A percentile compares a stretch with the other conserved stretches of the same genome.
Conservation (phyloP, 805 yeast species). For the Saccharomycopsis guyanensis region DNA sequence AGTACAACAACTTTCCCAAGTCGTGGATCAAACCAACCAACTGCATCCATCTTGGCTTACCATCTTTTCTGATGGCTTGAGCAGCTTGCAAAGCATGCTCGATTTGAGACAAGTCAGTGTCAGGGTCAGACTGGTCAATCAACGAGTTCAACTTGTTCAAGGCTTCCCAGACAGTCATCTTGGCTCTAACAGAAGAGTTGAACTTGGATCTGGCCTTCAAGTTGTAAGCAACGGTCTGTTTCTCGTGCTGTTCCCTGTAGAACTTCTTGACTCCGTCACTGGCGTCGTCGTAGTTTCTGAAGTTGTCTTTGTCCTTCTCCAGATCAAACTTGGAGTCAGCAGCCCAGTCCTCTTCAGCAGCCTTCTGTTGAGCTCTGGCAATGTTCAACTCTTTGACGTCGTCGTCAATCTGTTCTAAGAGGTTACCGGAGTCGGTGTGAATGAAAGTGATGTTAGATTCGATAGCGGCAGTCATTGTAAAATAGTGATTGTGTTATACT, state of each 20-base stretch:
- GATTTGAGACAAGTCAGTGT: constrained; percentile 63
- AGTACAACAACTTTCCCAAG: constrained; percentile 61
- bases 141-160: constrained; percentile 50
- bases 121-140: constrained; percentile 67
- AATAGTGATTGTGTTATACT: too few relatives aligned
- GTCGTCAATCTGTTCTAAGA: constrained; percentile 17
- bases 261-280: constrained; percentile 59
- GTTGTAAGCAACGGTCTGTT: constrained; percentile 66
- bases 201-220: constrained; percentile 63
- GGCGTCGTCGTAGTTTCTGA: constrained; percentile 61
- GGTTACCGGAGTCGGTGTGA: constrained; percentile 15
- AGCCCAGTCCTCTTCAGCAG: constrained; percentile 6
- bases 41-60: constrained; percentile 70
- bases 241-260: constrained; percentile 59
- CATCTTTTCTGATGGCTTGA: constrained; percentile 60
- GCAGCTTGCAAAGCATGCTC: constrained; percentile 73
- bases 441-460: constrained; percentile 5
- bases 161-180: constrained; percentile 69
- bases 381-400: constrained; percentile 14
- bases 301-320: constrained; percentile 32
- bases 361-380: constrained; percentile 5
- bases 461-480: constrained; percentile 9
- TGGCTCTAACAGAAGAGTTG: constrained; percentile 55
- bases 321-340: constrained; percentile 22
- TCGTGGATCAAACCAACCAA: constrained; percentile 66